Base-by-base conservation (phyloP, 202 grass and related monocot genomes). In the Schoenoplectus triqueter region DNA sequence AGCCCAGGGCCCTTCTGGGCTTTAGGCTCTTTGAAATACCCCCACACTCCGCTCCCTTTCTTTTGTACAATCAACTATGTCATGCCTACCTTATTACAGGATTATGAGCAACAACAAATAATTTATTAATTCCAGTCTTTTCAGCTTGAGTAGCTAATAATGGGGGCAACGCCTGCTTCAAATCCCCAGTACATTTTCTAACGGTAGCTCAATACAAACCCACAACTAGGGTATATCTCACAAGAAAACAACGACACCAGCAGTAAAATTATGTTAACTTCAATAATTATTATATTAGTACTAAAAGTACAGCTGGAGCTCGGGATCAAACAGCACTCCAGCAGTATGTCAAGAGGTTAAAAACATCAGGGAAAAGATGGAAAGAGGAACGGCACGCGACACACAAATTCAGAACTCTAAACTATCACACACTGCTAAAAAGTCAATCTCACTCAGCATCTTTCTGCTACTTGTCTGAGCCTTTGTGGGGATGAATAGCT, bases 401-500 rank as follows among this genome's bases (percentile, higher is more conserved):
- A 77, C 45, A 10, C n/a, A 73, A 21, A 77, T 41, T 31, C 73
- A 81, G 44, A 20, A 64, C 0, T 11, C 7, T 9, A 19, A 84
- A 67, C 22, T 51, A 31, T 75, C n/a, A 73, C 39, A 82, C 4
- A 8, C 68, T 65, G 9, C 10, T 44, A 47, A 59, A 14, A 14
- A 59, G 15, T 49, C 3, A 2, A 3, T 78, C 40, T 81, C 69
- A 56, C 19, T 63, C 73, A 66, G 63, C 49, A 44, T 88, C 80
- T 71, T 6, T 8, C 88, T 65, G 89, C 15, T 91, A 87, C 18
- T 61, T 85, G 48, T 91, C 86, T 0, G 90, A 84, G 60, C 69
- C 87, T 56, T 87, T 93, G 82, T 88, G 92, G 0, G 91, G 91
- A 85, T 87, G 81, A 60, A 95, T 87, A 62, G 86, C 87, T 72